Conservation (phyloP, 805 yeast species). For the Pichia insulana region DNA sequence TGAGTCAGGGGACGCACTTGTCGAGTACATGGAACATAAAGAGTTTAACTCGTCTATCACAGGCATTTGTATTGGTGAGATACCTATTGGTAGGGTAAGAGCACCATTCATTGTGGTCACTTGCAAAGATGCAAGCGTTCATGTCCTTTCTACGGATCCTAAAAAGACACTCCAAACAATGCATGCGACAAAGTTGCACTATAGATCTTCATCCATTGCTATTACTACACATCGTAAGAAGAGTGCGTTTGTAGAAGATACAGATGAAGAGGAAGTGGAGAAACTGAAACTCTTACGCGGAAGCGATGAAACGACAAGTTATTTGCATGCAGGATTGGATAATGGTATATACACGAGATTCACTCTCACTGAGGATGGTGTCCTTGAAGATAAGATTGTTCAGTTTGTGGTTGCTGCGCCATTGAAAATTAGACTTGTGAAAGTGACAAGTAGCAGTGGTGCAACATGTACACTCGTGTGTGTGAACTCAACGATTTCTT, state of each 20-base stretch:
- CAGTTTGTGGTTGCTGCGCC: slow-evolving; percentile 4
- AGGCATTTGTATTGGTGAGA: slow-evolving; percentile 40
- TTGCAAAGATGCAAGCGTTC: slow-evolving; percentile 59
- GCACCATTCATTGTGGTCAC: slow-evolving; percentile 63
- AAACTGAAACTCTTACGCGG: background rate
- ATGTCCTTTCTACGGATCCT: slow-evolving; percentile 54
- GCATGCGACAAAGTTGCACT: slow-evolving; percentile 57
- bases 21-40: slow-evolving; percentile 58
- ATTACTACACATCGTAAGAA: slow-evolving; percentile 25
- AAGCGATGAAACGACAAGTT: slow-evolving; percentile 16
- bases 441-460: background rate
- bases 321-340: slow-evolving; percentile 70
- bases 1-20: slow-evolving; percentile 46
- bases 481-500: slow-evolving; percentile 2
- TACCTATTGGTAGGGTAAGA: slow-evolving; percentile 37
- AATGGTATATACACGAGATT: slow-evolving; percentile 74
- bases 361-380: slow-evolving; percentile 53
- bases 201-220: slow-evolving; percentile 31
- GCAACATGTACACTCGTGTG: background rate
- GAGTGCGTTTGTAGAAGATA: slow-evolving; percentile 6
- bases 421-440: background rate
- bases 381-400: slow-evolving; percentile 38
- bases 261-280: slow-evolving; percentile 12
- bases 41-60: slow-evolving; percentile 46
- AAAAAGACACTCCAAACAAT: slow-evolving; percentile 51